phyloP scores from a whole-genome alignment of 306 rosid genomes.

The Luffa acutangula region DNA sequence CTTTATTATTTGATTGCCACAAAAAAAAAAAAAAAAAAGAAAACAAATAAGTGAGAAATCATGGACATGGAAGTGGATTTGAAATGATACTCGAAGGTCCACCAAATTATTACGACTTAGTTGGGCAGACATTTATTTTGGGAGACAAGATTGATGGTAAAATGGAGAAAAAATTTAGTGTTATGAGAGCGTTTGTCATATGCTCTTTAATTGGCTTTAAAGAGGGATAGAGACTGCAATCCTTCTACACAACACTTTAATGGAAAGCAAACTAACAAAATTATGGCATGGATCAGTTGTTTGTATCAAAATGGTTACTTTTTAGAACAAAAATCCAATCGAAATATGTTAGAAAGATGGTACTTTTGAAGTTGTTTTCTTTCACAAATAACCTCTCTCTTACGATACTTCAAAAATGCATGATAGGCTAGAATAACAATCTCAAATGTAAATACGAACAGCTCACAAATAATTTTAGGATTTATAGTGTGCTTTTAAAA shows the following conservation, averaged over 20 bases:
- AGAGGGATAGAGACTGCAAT: background rate
- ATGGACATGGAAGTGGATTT: too few relatives aligned
- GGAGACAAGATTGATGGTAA: background rate
- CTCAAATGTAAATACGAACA: too few relatives aligned
- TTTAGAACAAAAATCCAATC: background rate
- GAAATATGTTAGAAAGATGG: background rate
- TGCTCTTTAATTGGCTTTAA: background rate
- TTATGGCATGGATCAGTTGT: background rate
- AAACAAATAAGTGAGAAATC: background rate
- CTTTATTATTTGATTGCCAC: background rate
- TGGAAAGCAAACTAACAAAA: background rate
- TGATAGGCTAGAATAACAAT: too few relatives aligned
- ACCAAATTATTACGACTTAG: background rate
- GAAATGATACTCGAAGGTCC: background rate
- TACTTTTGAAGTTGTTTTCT: too few relatives aligned
- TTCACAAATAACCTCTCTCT: too few relatives aligned
- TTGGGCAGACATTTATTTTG: background rate
- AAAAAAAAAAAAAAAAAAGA: background rate
- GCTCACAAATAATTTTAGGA: too few relatives aligned
- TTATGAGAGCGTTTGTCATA: too few relatives aligned
- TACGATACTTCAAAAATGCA: too few relatives aligned
- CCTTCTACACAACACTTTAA: background rate
- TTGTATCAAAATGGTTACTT: background rate
- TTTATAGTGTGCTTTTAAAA: too few relatives aligned
- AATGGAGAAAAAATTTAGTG: too few relatives aligned